Base-by-base conservation (phyloP, 2,329 filamentous ascomycete genomes). In the Malbranchea zuffiana region DNA sequence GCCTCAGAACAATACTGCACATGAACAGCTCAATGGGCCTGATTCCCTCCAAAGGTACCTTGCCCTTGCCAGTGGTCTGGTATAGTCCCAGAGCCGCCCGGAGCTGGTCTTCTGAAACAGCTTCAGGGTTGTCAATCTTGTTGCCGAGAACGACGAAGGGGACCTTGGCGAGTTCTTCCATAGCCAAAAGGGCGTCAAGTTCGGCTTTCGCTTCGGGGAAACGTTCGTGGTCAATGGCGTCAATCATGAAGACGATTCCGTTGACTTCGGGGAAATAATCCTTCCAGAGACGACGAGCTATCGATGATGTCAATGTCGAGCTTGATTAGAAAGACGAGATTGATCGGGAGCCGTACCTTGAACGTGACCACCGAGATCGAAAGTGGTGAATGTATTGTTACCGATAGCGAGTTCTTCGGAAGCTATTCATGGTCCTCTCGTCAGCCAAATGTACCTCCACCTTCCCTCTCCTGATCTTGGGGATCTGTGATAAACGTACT, bases 51-150 rank as follows among this genome's bases (percentile, higher is more conserved):
- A 90, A 71, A 46, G 81, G 83, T 45, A 92, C 80, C 73, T 92
- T 93, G 64, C 86, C 86, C 75, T 95, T 94, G 54, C 87, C 87
- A 44, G 85, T 94, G 39, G 87, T 94, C 67, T 96, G 88, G 67
- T 92, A 96, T 55, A 98, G 67, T 45, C 90, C 90, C 41, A 98
- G 72, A 61, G 87, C 82, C 60, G 88, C 80, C 62, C 90, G 77
- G 56, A 96, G 74, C 68, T 95, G 85, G 54, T 96, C 88, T 72
- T 98, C 90, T 48, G 82, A 88, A 37, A 96, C 80, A 45, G 90
- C 90, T 51, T 92, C 82, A 37, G 87, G 87, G 69, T 96, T 87
- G 63, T 98, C 90, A 62, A 98, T 98, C 78, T 98, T 98, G 78
- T 98, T 98, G 52, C 90, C 90, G 46, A 98, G 76, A 51, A 98